phyloP scores from a whole-genome alignment of 1,284 basidiomycete species.

The Microbotryum violaceum region DNA sequence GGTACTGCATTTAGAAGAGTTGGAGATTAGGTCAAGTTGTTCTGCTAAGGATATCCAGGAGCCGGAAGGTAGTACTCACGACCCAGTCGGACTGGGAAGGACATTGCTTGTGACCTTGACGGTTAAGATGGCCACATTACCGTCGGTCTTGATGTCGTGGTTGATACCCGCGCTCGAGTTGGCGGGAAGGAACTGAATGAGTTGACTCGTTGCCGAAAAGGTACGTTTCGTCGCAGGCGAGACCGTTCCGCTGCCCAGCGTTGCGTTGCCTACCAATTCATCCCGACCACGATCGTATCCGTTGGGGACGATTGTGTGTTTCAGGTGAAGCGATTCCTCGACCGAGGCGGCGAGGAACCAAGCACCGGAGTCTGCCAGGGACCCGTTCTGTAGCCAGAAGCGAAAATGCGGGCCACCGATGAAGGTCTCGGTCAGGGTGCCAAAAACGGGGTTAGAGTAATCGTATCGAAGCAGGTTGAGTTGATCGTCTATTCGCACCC shows the following conservation, averaged over 20 bases:
- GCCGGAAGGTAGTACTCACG: no score
- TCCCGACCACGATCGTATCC: conserved; percentile 55
- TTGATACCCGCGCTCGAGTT: conserved; percentile 63
- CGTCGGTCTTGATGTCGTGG: conserved; percentile 65
- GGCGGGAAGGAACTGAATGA: conserved; percentile 27
- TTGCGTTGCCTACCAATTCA: conserved; percentile 71
- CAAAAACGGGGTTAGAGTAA: conserved; percentile 62
- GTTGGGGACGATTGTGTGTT: conserved; percentile 53
- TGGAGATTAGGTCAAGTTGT: no score
- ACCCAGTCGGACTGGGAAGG: conserved; percentile 7
- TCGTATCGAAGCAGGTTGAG: conserved; percentile 70
- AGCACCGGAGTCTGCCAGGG: conserved; percentile 51
- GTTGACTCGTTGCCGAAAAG: conserved; percentile 40
- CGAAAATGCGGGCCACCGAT: conserved; percentile 84
- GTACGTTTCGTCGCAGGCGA: conserved; percentile 55
- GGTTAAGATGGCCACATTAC: conserved; percentile 71
- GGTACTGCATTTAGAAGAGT: no score
- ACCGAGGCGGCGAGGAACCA: conserved; percentile 62
- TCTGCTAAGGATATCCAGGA: no score
- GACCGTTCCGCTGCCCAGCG: conserved; percentile 49
- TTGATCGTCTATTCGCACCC: conserved; percentile 54
- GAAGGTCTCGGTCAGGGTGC: conserved; percentile 75
- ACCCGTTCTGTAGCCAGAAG: conserved; percentile 56
- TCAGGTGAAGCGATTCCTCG: conserved; percentile 29
- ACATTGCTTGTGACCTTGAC: conserved; percentile 56